Evolutionary conservation across 2,329 filamentous ascomycete species (phyloP).

Genomic region (Tolypocladium guangdongense): DNA sequence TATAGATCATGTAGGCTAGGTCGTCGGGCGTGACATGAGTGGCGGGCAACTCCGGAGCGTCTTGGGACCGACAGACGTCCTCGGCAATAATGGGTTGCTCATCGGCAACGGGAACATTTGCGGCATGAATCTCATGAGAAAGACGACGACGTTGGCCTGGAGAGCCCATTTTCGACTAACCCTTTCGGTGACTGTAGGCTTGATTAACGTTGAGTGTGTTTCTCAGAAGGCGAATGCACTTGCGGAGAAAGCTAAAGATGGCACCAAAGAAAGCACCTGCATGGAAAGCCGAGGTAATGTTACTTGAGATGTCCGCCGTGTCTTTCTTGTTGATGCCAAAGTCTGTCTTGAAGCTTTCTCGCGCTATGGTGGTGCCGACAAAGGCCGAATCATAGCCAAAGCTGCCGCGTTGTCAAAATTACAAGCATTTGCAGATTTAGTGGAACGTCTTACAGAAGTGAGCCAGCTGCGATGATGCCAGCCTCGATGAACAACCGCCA

Average conservation of each 20-base stretch:
- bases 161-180: conserved; percentile 40
- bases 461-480: conserved; percentile 36
- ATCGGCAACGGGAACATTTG: no score
- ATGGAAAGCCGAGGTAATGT: conserved; percentile 36
- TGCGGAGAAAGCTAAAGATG: conserved; percentile 32
- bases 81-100: no score
- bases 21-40: no score
- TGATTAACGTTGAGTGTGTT: not conserved
- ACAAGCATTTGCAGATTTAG: not conserved
- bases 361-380: conserved; percentile 42
- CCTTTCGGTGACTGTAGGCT: conserved; percentile 27
- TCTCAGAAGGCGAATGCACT: not conserved
- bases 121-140: no score
- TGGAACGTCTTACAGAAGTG: conserved; percentile 19
- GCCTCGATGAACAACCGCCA: conserved; percentile 37
- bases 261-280: conserved; percentile 44
- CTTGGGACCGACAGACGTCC: no score
- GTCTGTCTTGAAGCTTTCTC: conserved; percentile 33
- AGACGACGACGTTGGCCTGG: conserved; percentile 30
- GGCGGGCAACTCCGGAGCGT: no score
- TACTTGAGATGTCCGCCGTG: conserved; percentile 21
- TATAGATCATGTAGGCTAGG: no score
- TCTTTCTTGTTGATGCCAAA: conserved; percentile 19
- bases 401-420: conserved; percentile 12
- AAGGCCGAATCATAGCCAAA: conserved; percentile 45